Base-by-base conservation (phyloP, 2,329 filamentous ascomycete species). In the Xylariales sp. region DNA sequence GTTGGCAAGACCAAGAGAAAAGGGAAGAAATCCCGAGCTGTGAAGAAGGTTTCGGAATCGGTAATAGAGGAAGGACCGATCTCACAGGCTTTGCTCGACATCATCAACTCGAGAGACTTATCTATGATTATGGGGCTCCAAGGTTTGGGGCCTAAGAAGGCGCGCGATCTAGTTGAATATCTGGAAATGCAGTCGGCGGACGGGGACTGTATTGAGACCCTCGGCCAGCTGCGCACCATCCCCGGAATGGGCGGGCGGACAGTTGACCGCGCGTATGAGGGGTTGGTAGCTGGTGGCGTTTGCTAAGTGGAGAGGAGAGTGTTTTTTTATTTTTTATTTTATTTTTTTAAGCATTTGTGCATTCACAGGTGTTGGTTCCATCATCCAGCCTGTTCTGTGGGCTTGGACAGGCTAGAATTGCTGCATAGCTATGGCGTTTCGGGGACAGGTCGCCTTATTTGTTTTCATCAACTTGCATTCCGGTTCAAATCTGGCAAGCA, bases 141-240 rank as follows among this genome's bases (percentile, higher is more conserved):
- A 46, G 91, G 91, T 1, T 89, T 94, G 10, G 92, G 91, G 0
- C 84, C 88, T 1, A 93, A 93, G 81, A 91, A 90, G 77, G 91
- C 91, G 0, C 81, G 83, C 49, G 87, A 89, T 70, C 77, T 90
- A 41, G 83, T 90, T 5, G 85, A 87, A 57, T 85, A 85, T 69
- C 76, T 90, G n/a, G 83, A 84, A 52, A 73, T 83, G 23, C 79
- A 81, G 67, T 77, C 75, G 8, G 80, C 78, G 6, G 80, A 80
- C 8, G 81, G 81, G 5, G 80, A 78, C 3, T 79, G 75, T 28
- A 83, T 90, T 43, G 80, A 79, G 71, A 84, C 78, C 18, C 73
- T 90, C 69, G 80, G 80, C 45, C 83, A 90, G 75, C 76, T 90
- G 73, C 80, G 83, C 62, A 78, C 80, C 7, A 79, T 89, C 12